These are phyloP conservation scores for Erysimum cheiri DNA, from an alignment of 441 rosid species.

Conservation along the genomic window DNA sequence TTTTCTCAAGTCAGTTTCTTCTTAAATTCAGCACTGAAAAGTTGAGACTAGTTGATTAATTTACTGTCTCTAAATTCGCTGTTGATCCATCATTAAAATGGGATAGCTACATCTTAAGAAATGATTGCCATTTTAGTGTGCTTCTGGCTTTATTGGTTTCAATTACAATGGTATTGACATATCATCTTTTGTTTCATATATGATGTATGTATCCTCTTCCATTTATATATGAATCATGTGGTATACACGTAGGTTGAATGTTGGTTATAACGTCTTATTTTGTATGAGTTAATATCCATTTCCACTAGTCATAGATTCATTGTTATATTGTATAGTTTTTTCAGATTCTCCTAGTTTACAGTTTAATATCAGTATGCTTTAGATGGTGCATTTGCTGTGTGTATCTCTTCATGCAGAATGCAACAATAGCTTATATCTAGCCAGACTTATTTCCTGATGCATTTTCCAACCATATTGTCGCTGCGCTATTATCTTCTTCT, in stretches of 20 bases:
- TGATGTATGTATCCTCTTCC: neutral
- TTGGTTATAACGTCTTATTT: neutral
- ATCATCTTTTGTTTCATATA: neutral
- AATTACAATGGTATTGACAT: neutral
- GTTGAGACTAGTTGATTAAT: neutral
- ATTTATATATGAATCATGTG: constrained; percentile 15
- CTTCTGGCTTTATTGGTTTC: neutral
- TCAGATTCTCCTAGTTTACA: constrained; percentile 4
- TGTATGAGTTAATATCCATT: neutral
- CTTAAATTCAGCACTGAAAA: constrained; percentile 3
- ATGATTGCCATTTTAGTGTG: constrained; percentile 16
- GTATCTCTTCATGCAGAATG: constrained; percentile 6
- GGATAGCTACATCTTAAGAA: neutral
- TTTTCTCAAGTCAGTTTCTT: neutral
- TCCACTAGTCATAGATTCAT: neutral
- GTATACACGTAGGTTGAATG: neutral
- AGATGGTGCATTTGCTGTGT: neutral
- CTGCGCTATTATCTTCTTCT: neutral
- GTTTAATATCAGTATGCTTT: neutral
- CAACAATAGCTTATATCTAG: neutral
- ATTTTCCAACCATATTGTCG: neutral
- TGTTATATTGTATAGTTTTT: neutral
- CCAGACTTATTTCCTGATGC: neutral
- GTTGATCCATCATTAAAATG: constrained; percentile 2
- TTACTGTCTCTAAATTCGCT: neutral